phyloP scores from a whole-genome alignment of 2,329 filamentous ascomycete species.

The Aspergillus aculeatus region DNA sequence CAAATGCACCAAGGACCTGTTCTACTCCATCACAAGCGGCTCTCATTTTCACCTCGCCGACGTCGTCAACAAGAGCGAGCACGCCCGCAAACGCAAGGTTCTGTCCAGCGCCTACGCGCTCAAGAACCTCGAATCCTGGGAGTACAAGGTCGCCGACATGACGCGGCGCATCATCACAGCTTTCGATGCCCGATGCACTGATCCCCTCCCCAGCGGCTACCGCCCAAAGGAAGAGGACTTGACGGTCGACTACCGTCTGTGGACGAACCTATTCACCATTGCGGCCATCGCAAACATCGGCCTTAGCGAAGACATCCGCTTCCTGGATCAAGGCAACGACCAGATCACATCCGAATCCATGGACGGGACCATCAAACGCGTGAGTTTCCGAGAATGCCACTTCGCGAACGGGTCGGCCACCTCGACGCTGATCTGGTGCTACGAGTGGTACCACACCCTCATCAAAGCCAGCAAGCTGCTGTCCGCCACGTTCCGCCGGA shows the following conservation, averaged over 20 bases:
- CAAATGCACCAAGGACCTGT: constrained; percentile 35
- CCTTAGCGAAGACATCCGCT: constrained; percentile 35
- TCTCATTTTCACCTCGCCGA: constrained; percentile 38
- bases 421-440: constrained; percentile 25
- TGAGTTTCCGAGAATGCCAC: constrained; percentile 22
- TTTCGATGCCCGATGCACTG: constrained; percentile 37
- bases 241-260: constrained; percentile 37
- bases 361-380: constrained; percentile 20
- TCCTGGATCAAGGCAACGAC: constrained; percentile 39
- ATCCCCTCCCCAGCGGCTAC: constrained; percentile 10
- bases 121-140: constrained; percentile 43
- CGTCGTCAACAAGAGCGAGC: constrained; percentile 40
- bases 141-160: constrained; percentile 42
- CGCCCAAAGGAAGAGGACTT: constrained; percentile 22
- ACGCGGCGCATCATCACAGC: constrained; percentile 31
- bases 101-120: constrained; percentile 40
- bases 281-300: constrained; percentile 43
- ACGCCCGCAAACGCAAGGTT: constrained; percentile 41
- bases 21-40: constrained; percentile 23
- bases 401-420: constrained; percentile 11
- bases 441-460: constrained; percentile 21
- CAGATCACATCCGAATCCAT: constrained; percentile 22
- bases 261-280: constrained; percentile 40
- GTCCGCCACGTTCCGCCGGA: constrained; percentile 18
- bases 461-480: constrained; percentile 18